These are phyloP conservation scores for Hericium coralloides DNA, from an alignment of 768 basidiomycete species.

Conservation along the genomic window DNA sequence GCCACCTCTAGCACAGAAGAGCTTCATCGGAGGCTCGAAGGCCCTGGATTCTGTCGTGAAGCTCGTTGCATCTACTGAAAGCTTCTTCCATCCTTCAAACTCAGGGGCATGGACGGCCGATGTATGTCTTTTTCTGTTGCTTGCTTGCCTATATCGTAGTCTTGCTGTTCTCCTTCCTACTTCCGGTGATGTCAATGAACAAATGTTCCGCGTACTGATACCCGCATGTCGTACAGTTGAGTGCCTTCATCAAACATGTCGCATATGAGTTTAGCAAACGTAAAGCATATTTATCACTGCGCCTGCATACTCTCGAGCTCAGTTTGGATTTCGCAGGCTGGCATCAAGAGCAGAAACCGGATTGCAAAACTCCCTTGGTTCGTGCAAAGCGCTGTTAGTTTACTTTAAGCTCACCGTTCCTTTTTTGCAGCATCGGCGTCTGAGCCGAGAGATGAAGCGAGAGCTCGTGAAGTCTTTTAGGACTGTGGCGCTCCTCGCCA, in stretches of 20 bases:
- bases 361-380: slow-evolving; percentile 74
- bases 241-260: slow-evolving; percentile 78
- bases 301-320: not conserved
- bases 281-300: slow-evolving; percentile 18
- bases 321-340: slow-evolving; percentile 37
- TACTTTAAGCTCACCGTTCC: not conserved
- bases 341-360: slow-evolving; percentile 67
- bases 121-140: slow-evolving; percentile 30
- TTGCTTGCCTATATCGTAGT: slow-evolving; percentile 13
- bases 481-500: slow-evolving; percentile 78
- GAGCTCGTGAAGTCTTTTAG: slow-evolving; percentile 78
- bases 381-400: slow-evolving; percentile 4
- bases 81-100: slow-evolving; percentile 87
- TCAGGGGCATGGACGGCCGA: slow-evolving; percentile 77
- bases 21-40: slow-evolving; percentile 75
- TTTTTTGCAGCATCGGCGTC: slow-evolving; percentile 52
- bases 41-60: slow-evolving; percentile 81
- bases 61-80: slow-evolving; percentile 79
- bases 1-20: slow-evolving; percentile 30
- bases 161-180: not conserved
- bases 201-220: slow-evolving; percentile 3
- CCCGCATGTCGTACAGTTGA: slow-evolving; percentile 36
- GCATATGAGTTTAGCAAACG: slow-evolving; percentile 83
- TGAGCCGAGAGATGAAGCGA: slow-evolving; percentile 70
- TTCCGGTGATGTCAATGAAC: not conserved